A percentile compares a stretch with the other conserved stretches of the same genome.
Evolutionary conservation across 441 rosid genomes (phyloP).

Genomic region (Gossypium gossypioides): DNA sequence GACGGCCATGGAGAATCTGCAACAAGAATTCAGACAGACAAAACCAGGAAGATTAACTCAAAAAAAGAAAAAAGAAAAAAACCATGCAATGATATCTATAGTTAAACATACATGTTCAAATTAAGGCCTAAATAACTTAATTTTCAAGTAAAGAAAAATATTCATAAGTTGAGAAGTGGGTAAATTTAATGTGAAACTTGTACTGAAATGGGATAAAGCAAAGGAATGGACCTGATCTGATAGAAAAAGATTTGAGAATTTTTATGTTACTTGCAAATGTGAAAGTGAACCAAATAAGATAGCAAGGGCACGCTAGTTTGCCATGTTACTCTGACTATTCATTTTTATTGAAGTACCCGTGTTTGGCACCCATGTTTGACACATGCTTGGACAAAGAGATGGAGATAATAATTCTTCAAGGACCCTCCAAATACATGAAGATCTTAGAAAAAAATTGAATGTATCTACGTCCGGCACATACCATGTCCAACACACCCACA

Average conservation of each 20-base stretch:
- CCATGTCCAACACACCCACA: too few relatives aligned
- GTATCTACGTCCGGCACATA: too few relatives aligned
- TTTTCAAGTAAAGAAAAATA: not conserved
- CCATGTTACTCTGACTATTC: not conserved
- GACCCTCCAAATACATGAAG: too few relatives aligned
- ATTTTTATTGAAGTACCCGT: too few relatives aligned
- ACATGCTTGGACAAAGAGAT: too few relatives aligned
- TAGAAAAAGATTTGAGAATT: not conserved
- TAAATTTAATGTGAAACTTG: not conserved
- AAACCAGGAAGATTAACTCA: not conserved
- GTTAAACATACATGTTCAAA: not conserved
- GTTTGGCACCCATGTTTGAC: too few relatives aligned
- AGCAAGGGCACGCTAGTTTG: not conserved
- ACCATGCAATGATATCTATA: not conserved
- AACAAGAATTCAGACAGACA: not conserved
- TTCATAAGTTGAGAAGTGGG: not conserved
- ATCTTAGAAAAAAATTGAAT: too few relatives aligned
- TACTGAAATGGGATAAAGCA: not conserved
- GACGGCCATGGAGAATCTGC: slow-evolving; percentile 75
- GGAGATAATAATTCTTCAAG: too few relatives aligned
- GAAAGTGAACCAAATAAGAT: not conserved
- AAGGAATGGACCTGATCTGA: not conserved
- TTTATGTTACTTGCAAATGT: not conserved
- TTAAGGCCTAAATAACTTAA: not conserved
- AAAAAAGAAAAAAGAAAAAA: not conserved